These are phyloP conservation scores for Neonectria punicea DNA, from an alignment of 2,329 filamentous ascomycete species.

Conservation along the genomic window DNA sequence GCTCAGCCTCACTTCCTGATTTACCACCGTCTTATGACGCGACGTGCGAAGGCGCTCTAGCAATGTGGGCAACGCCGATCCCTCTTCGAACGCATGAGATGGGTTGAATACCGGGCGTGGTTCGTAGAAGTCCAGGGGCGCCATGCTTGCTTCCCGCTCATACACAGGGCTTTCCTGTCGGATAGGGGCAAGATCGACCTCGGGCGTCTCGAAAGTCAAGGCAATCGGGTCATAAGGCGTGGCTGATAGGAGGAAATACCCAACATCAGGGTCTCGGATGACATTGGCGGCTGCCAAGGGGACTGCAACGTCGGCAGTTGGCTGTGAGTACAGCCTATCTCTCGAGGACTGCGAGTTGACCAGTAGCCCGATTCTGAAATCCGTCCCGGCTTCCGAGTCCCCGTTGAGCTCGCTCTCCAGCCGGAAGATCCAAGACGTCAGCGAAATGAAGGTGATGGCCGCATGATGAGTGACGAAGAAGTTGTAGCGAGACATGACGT, in stretches of 20 bases:
- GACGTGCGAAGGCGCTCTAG: conserved; percentile 68
- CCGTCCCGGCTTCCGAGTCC: conserved; percentile 66
- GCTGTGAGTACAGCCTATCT: conserved; percentile 67
- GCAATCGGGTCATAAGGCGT: conserved; percentile 68
- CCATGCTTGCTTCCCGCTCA: conserved; percentile 55
- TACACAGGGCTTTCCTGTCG: conserved; percentile 56
- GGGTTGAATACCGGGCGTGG: conserved; percentile 75
- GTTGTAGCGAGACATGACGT: conserved; percentile 70
- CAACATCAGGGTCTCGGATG: conserved; percentile 70
- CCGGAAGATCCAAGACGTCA: conserved; percentile 71
- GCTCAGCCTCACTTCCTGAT: conserved; percentile 75
- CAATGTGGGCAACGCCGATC: conserved; percentile 65
- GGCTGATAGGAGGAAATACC: conserved; percentile 70
- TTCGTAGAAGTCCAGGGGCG: conserved; percentile 64
- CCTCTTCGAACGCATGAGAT: conserved; percentile 67
- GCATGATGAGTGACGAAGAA: conserved; percentile 72
- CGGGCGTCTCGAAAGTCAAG: conserved; percentile 69
- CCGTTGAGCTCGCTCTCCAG: conserved; percentile 69
- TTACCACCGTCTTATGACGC: conserved; percentile 69
- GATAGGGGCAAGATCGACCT: conserved; percentile 59
- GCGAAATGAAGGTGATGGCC: conserved; percentile 68
- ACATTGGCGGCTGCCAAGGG: conserved; percentile 64
- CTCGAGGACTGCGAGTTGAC: conserved; percentile 68
- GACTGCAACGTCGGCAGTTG: conserved; percentile 56
- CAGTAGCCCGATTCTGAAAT: conserved; percentile 70